Conservation (phyloP, 2,329 filamentous ascomycete genomes). For the Passalora sequoiae region DNA sequence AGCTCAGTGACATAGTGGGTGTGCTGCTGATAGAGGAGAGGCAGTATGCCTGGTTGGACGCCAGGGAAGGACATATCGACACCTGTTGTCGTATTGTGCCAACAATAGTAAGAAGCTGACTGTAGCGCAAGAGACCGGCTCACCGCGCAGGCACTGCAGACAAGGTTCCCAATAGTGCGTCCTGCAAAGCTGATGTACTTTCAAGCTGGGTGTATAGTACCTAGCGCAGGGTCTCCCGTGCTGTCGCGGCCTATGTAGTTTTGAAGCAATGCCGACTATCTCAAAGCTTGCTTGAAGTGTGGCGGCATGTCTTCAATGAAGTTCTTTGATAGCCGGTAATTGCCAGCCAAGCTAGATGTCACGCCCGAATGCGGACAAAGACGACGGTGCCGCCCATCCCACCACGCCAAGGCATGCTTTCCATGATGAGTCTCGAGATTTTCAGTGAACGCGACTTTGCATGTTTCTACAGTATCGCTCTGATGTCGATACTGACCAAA, state of each 20-base stretch:
- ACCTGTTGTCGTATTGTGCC: constrained; percentile 8
- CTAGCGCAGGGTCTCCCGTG: constrained; percentile 21
- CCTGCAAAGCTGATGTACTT: constrained; percentile 2
- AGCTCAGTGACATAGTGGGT: constrained; percentile 26
- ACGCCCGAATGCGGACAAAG: constrained; percentile 27
- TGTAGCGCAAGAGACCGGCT: constrained; percentile 25
- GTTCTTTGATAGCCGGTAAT: constrained; percentile 23
- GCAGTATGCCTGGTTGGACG: constrained; percentile 19
- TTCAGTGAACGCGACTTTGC: no score
- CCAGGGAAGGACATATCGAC: constrained; percentile 13
- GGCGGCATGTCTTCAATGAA: constrained; percentile 23
- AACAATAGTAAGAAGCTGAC: constrained; percentile 5
- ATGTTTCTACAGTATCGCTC: no score
- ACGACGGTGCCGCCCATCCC: constrained; percentile 1
- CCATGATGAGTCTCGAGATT: not conserved
- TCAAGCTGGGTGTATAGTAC: constrained; percentile 6
- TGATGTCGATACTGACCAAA: no score
- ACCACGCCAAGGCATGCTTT: not conserved
- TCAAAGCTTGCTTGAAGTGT: constrained; percentile 15
- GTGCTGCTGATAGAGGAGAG: constrained; percentile 26
- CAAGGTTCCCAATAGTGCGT: not conserved
- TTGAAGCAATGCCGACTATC: constrained; percentile 18
- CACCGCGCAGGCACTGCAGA: constrained; percentile 13
- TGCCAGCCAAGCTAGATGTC: constrained; percentile 16
- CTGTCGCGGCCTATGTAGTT: constrained; percentile 12